Conservation (phyloP, 495 filamentous ascomycete genomes). For the Lentithecium fluviatile region DNA sequence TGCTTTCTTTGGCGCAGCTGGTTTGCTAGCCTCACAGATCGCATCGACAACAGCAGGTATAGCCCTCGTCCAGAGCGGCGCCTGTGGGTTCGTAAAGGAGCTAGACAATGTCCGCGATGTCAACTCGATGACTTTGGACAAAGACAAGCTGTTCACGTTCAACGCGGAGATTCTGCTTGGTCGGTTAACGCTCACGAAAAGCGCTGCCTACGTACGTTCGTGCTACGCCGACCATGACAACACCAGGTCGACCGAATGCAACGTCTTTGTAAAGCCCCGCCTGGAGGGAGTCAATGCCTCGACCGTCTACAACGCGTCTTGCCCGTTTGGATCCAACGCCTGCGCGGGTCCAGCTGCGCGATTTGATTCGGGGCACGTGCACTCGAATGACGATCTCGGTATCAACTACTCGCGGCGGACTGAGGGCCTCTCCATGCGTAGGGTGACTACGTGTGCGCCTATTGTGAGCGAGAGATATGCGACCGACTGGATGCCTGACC, state of each 20-base stretch:
- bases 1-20: constrained; percentile 22
- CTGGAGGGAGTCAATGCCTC: constrained; percentile 13
- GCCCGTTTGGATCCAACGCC: constrained; percentile 21
- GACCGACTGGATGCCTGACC: constrained; percentile 6
- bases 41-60: constrained; percentile 6
- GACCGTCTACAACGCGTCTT: constrained; percentile 8
- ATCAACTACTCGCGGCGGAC: constrained; percentile 24
- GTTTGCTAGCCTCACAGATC: constrained; percentile 27
- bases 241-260: constrained; percentile 5
- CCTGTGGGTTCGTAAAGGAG: constrained; percentile 17
- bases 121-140: not conserved
- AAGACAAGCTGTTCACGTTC: constrained; percentile 6
- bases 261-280: constrained; percentile 12
- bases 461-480: constrained; percentile 19
- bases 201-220: constrained; percentile 17
- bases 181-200: constrained; percentile 12
- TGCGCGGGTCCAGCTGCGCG: constrained; percentile 1
- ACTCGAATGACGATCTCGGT: constrained; percentile 27
- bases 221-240: constrained; percentile 22
- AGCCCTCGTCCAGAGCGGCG: constrained; percentile 8
- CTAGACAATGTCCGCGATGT: constrained; percentile 1
- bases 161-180: constrained; percentile 18
- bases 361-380: constrained; percentile 23
- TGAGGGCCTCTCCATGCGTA: constrained; percentile 12
- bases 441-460: constrained; percentile 27